These are phyloP conservation scores for Apiotrichum sp. DNA, from an alignment of 1,284 basidiomycete genomes.

Conservation along the genomic window DNA sequence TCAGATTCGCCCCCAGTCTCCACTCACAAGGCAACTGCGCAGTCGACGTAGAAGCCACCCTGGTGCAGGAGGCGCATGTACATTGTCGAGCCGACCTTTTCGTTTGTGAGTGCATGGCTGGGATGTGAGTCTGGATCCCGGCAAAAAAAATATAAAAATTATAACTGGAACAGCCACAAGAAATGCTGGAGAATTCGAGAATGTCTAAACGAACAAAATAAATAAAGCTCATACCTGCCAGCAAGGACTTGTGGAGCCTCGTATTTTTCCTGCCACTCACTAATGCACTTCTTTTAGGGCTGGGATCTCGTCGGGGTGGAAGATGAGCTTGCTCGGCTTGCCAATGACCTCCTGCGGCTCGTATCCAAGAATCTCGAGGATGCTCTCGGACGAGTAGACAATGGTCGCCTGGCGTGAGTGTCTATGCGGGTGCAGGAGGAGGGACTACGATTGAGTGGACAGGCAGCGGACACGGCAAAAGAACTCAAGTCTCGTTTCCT, in stretches of 20 bases:
- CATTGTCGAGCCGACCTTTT: conserved; percentile 23
- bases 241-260: not conserved
- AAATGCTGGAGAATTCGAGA: no score
- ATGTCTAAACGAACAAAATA: no score
- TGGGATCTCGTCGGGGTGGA: conserved; percentile 39
- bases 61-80: conserved; percentile 28
- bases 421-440: no score
- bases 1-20: not conserved
- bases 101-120: conserved; percentile 23
- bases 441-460: no score
- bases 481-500: no score
- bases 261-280: conserved; percentile 19
- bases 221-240: not conserved
- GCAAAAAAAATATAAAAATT: no score
- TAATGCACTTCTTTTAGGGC: conserved; percentile 29
- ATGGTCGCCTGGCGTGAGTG: conserved; percentile 20
- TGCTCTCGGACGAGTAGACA: conserved; percentile 32
- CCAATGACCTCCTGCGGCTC: conserved; percentile 28
- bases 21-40: conserved; percentile 26
- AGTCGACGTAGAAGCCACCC: conserved; percentile 33
- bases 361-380: conserved; percentile 38
- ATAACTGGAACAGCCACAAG: no score
- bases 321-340: conserved; percentile 26
- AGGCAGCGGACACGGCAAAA: no score
- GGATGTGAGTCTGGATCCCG: not conserved